These are phyloP conservation scores for Penicillium olsonii DNA, from an alignment of 2,329 filamentous ascomycete species.

Conservation along the genomic window DNA sequence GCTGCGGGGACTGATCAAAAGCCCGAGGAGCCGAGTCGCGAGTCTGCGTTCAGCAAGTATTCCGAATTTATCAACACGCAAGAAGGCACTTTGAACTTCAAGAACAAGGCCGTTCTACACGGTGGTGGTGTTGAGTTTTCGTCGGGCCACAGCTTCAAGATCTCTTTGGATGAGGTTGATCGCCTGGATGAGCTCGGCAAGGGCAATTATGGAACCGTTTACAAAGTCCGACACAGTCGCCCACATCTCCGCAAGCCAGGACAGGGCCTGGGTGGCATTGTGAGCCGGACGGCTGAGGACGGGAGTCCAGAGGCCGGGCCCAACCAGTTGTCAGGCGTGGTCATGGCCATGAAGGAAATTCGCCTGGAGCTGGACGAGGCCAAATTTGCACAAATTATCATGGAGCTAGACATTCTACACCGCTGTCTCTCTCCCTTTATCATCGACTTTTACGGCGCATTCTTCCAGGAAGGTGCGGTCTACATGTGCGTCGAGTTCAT, in stretches of 20 bases:
- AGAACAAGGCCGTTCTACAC: slow-evolving; percentile 87
- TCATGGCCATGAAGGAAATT: slow-evolving; percentile 99
- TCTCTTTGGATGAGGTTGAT: slow-evolving; percentile 94
- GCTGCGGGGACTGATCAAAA: slow-evolving; percentile 26
- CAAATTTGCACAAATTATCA: slow-evolving; percentile 95
- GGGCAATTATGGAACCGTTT: slow-evolving; percentile 97
- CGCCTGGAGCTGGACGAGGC: slow-evolving; percentile 92
- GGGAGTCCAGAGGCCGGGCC: slow-evolving; percentile 14
- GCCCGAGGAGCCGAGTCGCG: slow-evolving; percentile 22
- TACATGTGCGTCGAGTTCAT: slow-evolving; percentile 99
- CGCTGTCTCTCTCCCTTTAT: slow-evolving; percentile 94
- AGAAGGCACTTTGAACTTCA: slow-evolving; percentile 87
- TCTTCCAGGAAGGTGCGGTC: slow-evolving; percentile 97
- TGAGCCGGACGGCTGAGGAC: slow-evolving; percentile 41
- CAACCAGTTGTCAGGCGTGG: slow-evolving; percentile 58
- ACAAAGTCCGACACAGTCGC: slow-evolving; percentile 88
- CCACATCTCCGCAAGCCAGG: slow-evolving; percentile 63
- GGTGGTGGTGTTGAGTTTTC: slow-evolving; percentile 89
- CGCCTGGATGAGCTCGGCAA: slow-evolving; percentile 92
- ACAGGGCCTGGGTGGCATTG: slow-evolving; percentile 61
- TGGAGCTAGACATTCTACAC: slow-evolving; percentile 94
- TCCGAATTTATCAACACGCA: slow-evolving; percentile 87
- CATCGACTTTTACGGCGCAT: slow-evolving; percentile 97
- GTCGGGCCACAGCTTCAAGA: slow-evolving; percentile 84
- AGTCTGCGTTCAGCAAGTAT: slow-evolving; percentile 65